These are phyloP conservation scores for Trichoderma polysporum DNA, from an alignment of 2,329 filamentous ascomycete species.

Conservation along the genomic window DNA sequence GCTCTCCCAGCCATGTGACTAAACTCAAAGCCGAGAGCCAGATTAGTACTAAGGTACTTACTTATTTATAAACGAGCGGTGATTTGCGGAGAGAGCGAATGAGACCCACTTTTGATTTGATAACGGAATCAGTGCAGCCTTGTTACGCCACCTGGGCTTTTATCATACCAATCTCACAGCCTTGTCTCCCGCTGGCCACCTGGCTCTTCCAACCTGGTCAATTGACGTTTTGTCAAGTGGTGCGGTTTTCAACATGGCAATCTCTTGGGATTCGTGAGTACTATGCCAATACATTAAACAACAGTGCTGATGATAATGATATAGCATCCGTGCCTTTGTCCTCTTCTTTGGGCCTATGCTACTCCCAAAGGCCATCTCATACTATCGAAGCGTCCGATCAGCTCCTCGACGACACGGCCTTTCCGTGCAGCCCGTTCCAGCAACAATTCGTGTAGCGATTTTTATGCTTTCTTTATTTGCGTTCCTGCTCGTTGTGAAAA, in stretches of 20 bases:
- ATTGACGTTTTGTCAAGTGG: not conserved
- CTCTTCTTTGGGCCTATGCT: conserved; percentile 70
- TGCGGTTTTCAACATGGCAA: conserved; percentile 18
- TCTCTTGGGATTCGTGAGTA: conserved; percentile 28
- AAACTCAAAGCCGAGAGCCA: not conserved
- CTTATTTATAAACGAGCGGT: not conserved
- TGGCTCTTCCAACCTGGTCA: not conserved
- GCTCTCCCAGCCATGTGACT: not conserved
- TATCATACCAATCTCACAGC: not conserved
- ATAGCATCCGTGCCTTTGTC: conserved; percentile 54
- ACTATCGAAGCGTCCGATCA: conserved; percentile 58
- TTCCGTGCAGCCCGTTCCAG: conserved; percentile 56
- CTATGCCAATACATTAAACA: fast-evolving
- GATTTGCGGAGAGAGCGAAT: not conserved
- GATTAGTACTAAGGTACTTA: not conserved
- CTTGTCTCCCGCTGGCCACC: conserved; percentile 5
- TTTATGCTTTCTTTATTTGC: conserved; percentile 55
- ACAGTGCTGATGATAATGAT: not conserved
- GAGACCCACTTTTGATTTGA: not conserved
- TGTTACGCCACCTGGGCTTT: conserved; percentile 11
- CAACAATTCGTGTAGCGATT: conserved; percentile 55
- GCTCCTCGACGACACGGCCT: conserved; percentile 45
- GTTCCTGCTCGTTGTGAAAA: conserved; percentile 52
- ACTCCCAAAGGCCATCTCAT: conserved; percentile 63
- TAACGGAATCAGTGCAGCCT: not conserved